phyloP scores from a whole-genome alignment of 169 alveolate genomes.

The Cryptosporidium andersoni region DNA sequence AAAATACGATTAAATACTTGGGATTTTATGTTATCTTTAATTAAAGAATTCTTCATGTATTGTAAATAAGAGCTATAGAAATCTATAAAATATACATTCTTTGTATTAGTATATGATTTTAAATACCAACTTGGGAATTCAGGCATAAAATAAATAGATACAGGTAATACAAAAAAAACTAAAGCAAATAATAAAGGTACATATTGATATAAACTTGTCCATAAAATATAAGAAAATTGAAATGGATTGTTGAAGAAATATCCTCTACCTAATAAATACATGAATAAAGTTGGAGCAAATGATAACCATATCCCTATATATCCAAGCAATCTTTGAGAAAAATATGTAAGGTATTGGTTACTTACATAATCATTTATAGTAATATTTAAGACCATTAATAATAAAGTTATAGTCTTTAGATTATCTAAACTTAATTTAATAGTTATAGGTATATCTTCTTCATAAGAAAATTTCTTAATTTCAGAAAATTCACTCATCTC shows the following conservation, averaged over 20 bases:
- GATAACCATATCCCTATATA: constrained; percentile 56
- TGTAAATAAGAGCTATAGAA: constrained; percentile 22
- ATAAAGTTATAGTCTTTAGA: constrained; percentile 48
- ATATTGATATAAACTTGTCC: constrained; percentile 18
- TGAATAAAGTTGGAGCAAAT: constrained; percentile 25
- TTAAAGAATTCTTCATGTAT: not conserved
- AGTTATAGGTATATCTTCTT: too few relatives aligned
- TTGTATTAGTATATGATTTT: too few relatives aligned
- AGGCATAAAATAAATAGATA: constrained; percentile 54
- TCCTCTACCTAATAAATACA: constrained; percentile 46
- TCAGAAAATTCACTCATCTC: too few relatives aligned
- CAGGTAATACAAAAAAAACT: constrained; percentile 4
- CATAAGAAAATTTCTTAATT: too few relatives aligned
- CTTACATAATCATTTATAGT: constrained; percentile 19
- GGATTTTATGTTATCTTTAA: constrained; percentile 11
- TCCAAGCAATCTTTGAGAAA: constrained; percentile 41
- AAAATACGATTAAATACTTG: constrained; percentile 5
- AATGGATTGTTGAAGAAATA: constrained; percentile 44
- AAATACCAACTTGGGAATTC: constrained; percentile 42
- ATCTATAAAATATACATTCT: not conserved
- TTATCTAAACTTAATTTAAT: too few relatives aligned
- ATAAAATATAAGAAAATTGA: constrained; percentile 21
- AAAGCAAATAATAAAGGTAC: constrained; percentile 16
- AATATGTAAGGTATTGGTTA: constrained; percentile 36
- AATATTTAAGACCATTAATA: constrained; percentile 14